Evolutionary conservation across 768 basidiomycete genomes (phyloP).

Genomic region (Inosperma sp.): DNA sequence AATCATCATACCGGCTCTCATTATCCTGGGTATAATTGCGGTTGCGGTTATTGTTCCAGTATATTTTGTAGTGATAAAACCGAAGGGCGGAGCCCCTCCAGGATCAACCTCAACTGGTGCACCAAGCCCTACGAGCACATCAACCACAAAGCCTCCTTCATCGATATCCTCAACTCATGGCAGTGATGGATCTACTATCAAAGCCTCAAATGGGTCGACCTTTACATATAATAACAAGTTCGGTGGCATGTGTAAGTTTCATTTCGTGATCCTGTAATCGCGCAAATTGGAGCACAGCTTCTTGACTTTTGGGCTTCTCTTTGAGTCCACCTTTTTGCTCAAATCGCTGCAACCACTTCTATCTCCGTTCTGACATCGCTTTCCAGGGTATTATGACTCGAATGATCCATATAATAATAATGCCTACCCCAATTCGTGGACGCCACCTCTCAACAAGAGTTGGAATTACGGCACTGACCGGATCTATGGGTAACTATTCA

Average conservation of each 20-base stretch:
- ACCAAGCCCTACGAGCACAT: neutral
- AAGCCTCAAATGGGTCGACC: conserved; percentile 59
- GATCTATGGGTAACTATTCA: conserved; percentile 47
- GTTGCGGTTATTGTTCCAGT: conserved; percentile 32
- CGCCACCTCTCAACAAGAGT: conserved; percentile 67
- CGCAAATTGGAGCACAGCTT: neutral
- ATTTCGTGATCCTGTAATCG: neutral
- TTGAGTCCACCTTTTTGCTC: neutral
- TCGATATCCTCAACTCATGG: conserved; percentile 41
- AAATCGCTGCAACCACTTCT: neutral
- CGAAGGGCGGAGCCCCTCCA: conserved; percentile 13
- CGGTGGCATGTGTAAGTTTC: conserved; percentile 63
- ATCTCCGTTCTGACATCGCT: neutral
- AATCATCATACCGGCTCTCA: conserved; percentile 13
- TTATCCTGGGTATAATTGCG: conserved; percentile 23
- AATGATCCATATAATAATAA: conserved; percentile 71
- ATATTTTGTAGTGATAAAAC: conserved; percentile 32
- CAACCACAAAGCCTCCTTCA: conserved; percentile 8
- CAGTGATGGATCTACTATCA: conserved; percentile 64
- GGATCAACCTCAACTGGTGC: conserved; percentile 1
- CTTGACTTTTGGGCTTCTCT: neutral
- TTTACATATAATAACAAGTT: conserved; percentile 77
- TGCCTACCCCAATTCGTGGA: conserved; percentile 75
- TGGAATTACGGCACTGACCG: conserved; percentile 68
- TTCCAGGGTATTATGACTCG: conserved; percentile 59